Base-by-base conservation (phyloP, 2,329 filamentous ascomycete genomes). In the Trichoderma atroviride region DNA sequence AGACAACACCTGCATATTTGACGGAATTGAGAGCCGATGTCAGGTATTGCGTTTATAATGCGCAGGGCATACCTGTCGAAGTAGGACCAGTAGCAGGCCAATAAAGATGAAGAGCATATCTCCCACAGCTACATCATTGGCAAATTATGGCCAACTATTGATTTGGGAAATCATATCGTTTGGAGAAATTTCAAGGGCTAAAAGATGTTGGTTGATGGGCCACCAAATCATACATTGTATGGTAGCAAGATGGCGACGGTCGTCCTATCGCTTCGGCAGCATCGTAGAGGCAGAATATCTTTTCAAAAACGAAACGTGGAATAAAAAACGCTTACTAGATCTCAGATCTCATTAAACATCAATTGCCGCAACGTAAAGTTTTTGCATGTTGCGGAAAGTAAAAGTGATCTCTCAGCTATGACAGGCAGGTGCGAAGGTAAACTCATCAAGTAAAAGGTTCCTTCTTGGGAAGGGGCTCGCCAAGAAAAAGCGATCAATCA, bases 1-100 rank as follows among this genome's bases (percentile, higher is more conserved):
- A 72, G 89, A 92, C 74, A 91, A 91, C 78, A 90, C 88, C 19
- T 91, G 89, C 76, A 83, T 92, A 71, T 91, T 90, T 74, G 89
- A 92, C 81, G 90, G 89, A 27, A 89, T 92, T 72, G 82, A 81
- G 70, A 89, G 88, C 78, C 86, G 87, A 71, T 87, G 85, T 74
- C 86, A 89, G 76, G 83, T 88, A 64, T 79, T 89, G 74, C 83
- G 84, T 70, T 78, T 89, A 73, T 69, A 35, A 65, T 16, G 29
- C 19, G 19, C 4, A 14, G 37, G n/a, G 10, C 16, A 19, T 14
- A 35, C 7, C 24, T 35, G n/a, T 47, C 19, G 19, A 10, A 10
- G 31, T 0, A 13, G 9, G 50, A 14, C 33, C 11, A 6, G 27
- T 56, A 22, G 5, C 22, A 57, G 29, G 16, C n/a, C 5, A 50